Evolutionary conservation across 2,329 filamentous ascomycete genomes (phyloP).

Genomic region (Trichoderma brevicompactum): DNA sequence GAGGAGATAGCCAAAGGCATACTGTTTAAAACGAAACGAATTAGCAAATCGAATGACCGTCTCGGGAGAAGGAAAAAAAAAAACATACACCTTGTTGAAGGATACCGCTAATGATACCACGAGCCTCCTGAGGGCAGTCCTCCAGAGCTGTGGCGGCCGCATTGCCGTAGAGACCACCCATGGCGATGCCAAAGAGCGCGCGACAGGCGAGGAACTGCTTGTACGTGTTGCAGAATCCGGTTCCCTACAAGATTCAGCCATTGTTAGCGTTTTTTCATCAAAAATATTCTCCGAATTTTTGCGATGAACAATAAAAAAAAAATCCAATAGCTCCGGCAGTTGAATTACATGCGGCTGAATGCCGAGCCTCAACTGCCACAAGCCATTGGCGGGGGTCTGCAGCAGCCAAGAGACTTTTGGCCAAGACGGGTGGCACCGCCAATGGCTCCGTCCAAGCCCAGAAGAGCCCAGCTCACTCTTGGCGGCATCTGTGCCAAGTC

Average conservation of each 20-base stretch:
- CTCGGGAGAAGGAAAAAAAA: too few species aligned
- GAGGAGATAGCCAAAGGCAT: conserved; percentile 67
- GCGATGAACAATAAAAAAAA: neutral
- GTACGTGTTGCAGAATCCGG: conserved; percentile 71
- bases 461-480: neutral
- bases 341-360: neutral
- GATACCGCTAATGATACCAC: conserved; percentile 76
- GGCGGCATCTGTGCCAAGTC: neutral
- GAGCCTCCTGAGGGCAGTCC: conserved; percentile 69
- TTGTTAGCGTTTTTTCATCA: conserved; percentile 1
- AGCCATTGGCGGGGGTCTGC: neutral
- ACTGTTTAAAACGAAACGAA: conserved; percentile 43
- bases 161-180: conserved; percentile 82
- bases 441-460: too few species aligned
- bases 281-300: neutral
- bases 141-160: conserved; percentile 79
- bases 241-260: conserved; percentile 49
- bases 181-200: conserved; percentile 77
- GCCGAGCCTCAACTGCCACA: neutral
- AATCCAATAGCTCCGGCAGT: conserved; percentile 18
- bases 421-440: conserved; percentile 31
- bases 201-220: conserved; percentile 74
- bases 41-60: neutral
- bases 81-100: conserved; percentile 67
- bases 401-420: neutral